These are phyloP conservation scores for Pisolithus albus DNA, from an alignment of 768 basidiomycete genomes.

Conservation along the genomic window DNA sequence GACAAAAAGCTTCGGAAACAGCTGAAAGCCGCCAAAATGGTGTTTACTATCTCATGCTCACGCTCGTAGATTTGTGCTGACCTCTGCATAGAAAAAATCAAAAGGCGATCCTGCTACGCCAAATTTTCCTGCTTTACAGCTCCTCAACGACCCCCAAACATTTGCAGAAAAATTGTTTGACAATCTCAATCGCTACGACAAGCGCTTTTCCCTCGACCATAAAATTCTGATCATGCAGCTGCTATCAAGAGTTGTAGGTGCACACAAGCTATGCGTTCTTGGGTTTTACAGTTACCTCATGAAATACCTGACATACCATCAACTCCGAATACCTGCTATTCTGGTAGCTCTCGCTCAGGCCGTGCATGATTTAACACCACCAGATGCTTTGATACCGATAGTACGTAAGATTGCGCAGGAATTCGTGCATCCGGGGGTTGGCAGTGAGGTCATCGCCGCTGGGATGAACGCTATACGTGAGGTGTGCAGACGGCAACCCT, in stretches of 20 bases:
- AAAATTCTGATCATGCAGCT: constrained; percentile 97
- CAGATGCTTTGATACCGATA: constrained; percentile 84
- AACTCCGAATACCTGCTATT: constrained; percentile 87
- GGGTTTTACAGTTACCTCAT: constrained; percentile 94
- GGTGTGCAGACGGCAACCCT: constrained; percentile 89
- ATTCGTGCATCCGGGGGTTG: constrained; percentile 96
- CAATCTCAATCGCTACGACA: constrained; percentile 76
- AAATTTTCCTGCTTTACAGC: constrained; percentile 90
- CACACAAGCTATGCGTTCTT: constrained; percentile 88
- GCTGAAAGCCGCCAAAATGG: constrained; percentile 71
- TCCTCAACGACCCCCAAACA: constrained; percentile 91
- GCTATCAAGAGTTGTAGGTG: constrained; percentile 86
- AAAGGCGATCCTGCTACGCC: constrained; percentile 27
- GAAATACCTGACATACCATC: constrained; percentile 88
- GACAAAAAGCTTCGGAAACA: constrained; percentile 76
- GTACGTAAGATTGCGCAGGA: constrained; percentile 89
- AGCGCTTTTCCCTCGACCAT: constrained; percentile 93
- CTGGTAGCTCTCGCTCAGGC: constrained; percentile 92
- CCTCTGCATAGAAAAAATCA: constrained; percentile 38
- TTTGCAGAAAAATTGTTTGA: constrained; percentile 94
- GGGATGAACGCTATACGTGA: constrained; percentile 96
- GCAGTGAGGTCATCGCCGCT: constrained; percentile 89
- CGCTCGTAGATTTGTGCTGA: not conserved
- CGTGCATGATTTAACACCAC: constrained; percentile 91
- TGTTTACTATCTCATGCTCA: constrained; percentile 15